These are phyloP conservation scores for Penicillium concentricum DNA, from an alignment of 2,329 filamentous ascomycete genomes.

Conservation along the genomic window DNA sequence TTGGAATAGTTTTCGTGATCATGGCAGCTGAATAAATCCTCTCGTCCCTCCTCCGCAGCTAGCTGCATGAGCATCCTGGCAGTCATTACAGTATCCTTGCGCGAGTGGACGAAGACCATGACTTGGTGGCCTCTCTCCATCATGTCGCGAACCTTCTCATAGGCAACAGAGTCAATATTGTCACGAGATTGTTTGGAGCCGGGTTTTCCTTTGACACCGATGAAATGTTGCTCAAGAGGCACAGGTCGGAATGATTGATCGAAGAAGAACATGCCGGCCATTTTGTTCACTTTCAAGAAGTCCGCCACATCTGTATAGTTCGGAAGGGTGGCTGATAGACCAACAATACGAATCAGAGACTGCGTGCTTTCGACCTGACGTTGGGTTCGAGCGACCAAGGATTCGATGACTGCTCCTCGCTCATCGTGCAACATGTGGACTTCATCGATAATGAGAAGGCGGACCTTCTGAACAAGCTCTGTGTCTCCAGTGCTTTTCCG, in stretches of 20 bases:
- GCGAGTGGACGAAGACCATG: conserved; percentile 98
- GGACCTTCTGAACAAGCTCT: conserved; percentile 94
- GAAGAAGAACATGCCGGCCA: conserved; percentile 94
- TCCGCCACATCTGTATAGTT: conserved; percentile 97
- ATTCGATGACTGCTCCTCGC: conserved; percentile 91
- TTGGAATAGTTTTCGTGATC: conserved; percentile 76
- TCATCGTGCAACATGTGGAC: conserved; percentile 99
- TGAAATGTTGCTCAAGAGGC: conserved; percentile 93
- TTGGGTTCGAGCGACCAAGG: conserved; percentile 89
- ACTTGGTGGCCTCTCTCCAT: conserved; percentile 88
- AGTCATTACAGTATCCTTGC: conserved; percentile 88
- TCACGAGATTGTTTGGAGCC: conserved; percentile 79
- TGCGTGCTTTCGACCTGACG: conserved; percentile 97
- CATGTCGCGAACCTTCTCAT: conserved; percentile 95
- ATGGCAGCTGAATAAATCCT: conserved; percentile 79
- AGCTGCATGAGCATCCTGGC: conserved; percentile 84
- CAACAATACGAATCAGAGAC: conserved; percentile 92
- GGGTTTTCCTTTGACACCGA: conserved; percentile 87
- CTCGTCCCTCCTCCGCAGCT: conserved; percentile 74
- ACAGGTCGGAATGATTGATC: conserved; percentile 94
- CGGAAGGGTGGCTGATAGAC: conserved; percentile 89
- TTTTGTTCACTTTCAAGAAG: conserved; percentile 92
- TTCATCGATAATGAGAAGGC: conserved; percentile 94
- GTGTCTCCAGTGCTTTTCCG: conserved; percentile 96
- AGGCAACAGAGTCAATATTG: conserved; percentile 82